Evolutionary conservation across 1,284 basidiomycete genomes (phyloP), one percentile per base, ranked within the genome.

Genomic region (Irpex lacteus): DNA sequence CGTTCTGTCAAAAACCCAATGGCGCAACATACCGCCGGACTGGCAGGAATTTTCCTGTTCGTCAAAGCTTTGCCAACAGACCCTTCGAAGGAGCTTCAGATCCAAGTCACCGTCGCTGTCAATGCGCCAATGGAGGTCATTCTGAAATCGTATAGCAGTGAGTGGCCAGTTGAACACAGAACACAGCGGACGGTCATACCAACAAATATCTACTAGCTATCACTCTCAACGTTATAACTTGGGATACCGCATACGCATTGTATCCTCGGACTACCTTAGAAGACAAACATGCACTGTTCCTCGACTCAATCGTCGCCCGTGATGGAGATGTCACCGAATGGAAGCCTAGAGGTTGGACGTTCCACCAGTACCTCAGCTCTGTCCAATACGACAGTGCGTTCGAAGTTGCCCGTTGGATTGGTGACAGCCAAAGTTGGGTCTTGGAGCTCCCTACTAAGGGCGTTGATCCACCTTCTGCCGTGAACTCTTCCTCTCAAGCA

Each of bases 241-340:
- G 65, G 47, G 66, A 67, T 1, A 65, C 63, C 37, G 74, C 74
- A 2, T 72, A 72, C 58, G 69, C 70, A 57, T 68, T 74, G 47
- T 76, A 70, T 65, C 74, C 75, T 6, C 63, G 61, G 18, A 69
- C 75, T 2, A 76, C 74, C 1, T 71, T 76, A 60, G 68, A 72
- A 34, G 62, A 70, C 18, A 34, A 34, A 1, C 32, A 34, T 1
- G 32, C 32, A 6, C 32, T 34, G 32, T 34, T 34, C 6, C 32
- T 34, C 32, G 32, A 34, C 32, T 34, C 32, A 0, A 6, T 34
- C 1, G 1, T 34, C 32, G 32, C 0, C 32, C 0, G 32, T 0
- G 32, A 34, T 0, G 32, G 32, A 34, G 32, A 34, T 34, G 32
- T 34, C 1, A 1, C 32, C 32, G 32, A 34, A 34, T 34, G 32